Evolutionary conservation across 225 moss, liverwort and hornwort species (phyloP).

Genomic region (Marchantia polymorpha): DNA sequence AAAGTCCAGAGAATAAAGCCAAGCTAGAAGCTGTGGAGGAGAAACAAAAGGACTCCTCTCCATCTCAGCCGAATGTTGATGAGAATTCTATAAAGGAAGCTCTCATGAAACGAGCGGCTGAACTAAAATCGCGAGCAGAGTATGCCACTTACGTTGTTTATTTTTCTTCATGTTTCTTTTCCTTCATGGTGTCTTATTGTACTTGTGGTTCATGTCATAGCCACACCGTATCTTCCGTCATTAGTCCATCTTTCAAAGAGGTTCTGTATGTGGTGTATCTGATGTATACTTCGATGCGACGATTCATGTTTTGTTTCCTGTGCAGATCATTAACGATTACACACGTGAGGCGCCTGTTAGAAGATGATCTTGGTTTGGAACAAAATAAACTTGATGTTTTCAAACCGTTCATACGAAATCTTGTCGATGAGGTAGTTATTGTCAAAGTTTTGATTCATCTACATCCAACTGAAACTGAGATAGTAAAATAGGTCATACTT

Average conservation of each 20-base stretch:
- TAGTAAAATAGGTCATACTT: too few relatives aligned
- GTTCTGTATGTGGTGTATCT: too few relatives aligned
- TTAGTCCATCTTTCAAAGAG: too few relatives aligned
- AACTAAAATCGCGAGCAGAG: conserved; percentile 65
- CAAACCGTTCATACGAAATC: conserved; percentile 47
- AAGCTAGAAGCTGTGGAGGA: background rate
- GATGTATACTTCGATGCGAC: too few relatives aligned
- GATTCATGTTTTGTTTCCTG: background rate
- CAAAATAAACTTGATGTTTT: conserved; percentile 52
- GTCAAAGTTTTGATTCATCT: too few relatives aligned
- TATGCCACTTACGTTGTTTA: conserved; percentile 30
- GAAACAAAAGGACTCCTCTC: background rate
- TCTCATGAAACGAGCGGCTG: conserved; percentile 44
- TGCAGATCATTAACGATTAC: conserved; percentile 61
- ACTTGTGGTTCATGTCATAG: too few relatives aligned
- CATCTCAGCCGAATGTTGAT: background rate
- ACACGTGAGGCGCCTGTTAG: conserved; percentile 64
- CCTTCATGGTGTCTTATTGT: too few relatives aligned
- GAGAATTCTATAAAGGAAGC: conserved; percentile 42
- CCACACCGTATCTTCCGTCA: too few relatives aligned
- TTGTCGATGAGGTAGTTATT: conserved; percentile 57
- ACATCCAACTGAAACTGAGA: too few relatives aligned
- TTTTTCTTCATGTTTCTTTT: background rate
- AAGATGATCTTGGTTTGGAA: conserved; percentile 61
- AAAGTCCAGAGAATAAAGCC: background rate